Base-by-base conservation (phyloP, 495 filamentous ascomycete genomes). In the Tuber borchii region DNA sequence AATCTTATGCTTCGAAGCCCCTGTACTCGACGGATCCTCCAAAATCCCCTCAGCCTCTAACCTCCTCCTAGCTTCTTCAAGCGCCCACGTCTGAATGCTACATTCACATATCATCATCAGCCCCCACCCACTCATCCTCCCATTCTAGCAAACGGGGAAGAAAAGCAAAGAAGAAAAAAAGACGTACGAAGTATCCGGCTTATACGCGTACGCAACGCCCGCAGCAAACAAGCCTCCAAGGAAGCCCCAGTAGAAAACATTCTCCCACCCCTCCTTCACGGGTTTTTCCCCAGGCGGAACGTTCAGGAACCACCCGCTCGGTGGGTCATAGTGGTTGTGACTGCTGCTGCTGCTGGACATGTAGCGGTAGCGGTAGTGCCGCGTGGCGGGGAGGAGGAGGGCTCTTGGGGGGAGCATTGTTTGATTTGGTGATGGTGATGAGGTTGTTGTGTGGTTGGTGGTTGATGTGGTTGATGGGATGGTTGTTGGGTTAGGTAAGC, bases 11-110 rank as follows among this genome's bases (percentile, higher is more conserved):
- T 65, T 65, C 26, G 56, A 17, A 65, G 26, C 26, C 26, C n/a
- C 56, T 12, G 56, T n/a, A 26, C 48, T 82, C 40, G 81, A 79
- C n/a, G 81, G 82, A n/a, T 82, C 81, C 44, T 79, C 73, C 51
- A 82, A 78, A 70, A 98, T 96, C 70, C 95, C 95, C 87, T 99
- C 95, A 26, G 89, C 91, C 86, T 99, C 95, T 86, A 99, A 88
- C 84, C 95, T 87, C 83, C 95, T 88, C 74, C 95, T 89, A 56
- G 95, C 95, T 86, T 99, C 95, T 86, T 99, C 95, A 69, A 99
- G 87, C 44, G 95, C 95, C 95, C 95, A 99, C 71, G 94, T 97
- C 87, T 98, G 94, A 90, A 99, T 98, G 81, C 96, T 99, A 43
- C 43, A 76, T n/a, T 76, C 84, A 79, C 73, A 61, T 43, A 34